Conservation (phyloP, 2,329 filamentous ascomycete species). For the Colletotrichum lupini region DNA sequence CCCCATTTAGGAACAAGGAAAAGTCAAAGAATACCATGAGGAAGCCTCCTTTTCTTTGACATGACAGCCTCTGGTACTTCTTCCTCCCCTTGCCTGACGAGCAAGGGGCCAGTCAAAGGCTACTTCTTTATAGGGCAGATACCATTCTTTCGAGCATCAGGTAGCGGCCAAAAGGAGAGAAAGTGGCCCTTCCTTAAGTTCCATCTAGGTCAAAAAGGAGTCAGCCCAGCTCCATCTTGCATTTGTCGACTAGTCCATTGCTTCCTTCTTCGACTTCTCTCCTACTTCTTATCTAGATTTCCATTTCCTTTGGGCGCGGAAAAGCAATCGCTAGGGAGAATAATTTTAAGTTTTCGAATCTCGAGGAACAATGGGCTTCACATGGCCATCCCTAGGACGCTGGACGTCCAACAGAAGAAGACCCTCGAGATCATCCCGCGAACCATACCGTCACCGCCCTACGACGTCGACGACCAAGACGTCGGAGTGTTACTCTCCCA, state of each 20-base stretch:
- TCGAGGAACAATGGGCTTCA: not conserved
- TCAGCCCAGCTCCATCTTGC: not conserved
- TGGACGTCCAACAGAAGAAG: not conserved
- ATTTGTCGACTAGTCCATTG: not conserved
- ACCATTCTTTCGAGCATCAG: too few relatives aligned
- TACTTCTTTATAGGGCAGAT: not conserved
- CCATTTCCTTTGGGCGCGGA: too few relatives aligned
- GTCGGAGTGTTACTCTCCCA: not conserved
- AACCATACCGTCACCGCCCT: not conserved
- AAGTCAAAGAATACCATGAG: not conserved
- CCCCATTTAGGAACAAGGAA: not conserved
- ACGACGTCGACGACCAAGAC: not conserved
- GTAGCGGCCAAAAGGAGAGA: not conserved
- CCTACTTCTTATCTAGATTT: too few relatives aligned
- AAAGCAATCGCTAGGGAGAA: too few relatives aligned
- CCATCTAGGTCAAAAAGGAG: not conserved
- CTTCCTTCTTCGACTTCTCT: not conserved
- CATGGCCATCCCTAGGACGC: not conserved
- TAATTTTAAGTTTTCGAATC: not conserved
- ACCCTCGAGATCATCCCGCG: not conserved
- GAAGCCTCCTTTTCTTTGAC: not conserved
- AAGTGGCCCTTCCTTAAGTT: not conserved
- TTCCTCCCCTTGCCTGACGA: not conserved
- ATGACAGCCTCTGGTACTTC: not conserved
- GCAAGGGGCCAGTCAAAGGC: not conserved